These are phyloP conservation scores for Cordia subcordata DNA, from an alignment of 257 asterid species.

Conservation along the genomic window DNA sequence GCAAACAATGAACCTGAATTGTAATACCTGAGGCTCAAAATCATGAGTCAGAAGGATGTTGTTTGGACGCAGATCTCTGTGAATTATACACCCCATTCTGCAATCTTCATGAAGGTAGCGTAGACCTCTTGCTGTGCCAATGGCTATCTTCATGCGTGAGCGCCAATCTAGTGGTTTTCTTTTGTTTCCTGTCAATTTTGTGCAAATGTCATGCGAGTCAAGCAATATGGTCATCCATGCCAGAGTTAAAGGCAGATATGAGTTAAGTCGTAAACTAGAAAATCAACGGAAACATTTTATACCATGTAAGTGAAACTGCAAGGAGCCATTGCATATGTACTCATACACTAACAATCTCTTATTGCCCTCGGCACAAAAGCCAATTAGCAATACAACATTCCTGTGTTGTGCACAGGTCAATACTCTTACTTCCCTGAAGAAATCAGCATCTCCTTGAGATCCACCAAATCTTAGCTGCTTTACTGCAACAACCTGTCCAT, in stretches of 20 bases:
- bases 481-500: conserved; percentile 67
- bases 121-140: conserved; percentile 90
- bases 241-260: not conserved
- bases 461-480: conserved; percentile 63
- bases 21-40: conserved; percentile 75
- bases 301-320: conserved; percentile 85
- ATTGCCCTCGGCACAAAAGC: conserved; percentile 64
- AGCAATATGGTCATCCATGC: not conserved
- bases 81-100: conserved; percentile 84
- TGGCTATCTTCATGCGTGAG: conserved; percentile 68
- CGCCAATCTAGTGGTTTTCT: conserved; percentile 52
- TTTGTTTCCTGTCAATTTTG: conserved; percentile 41
- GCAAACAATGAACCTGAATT: not conserved
- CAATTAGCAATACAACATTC: conserved; percentile 80
- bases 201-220: conserved; percentile 1
- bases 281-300: conserved; percentile 17
- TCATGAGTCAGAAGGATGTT: conserved; percentile 88
- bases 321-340: conserved; percentile 75
- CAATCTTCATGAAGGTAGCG: conserved; percentile 95
- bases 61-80: conserved; percentile 70
- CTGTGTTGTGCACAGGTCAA: conserved; percentile 94
- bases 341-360: conserved; percentile 77
- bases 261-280: not conserved
- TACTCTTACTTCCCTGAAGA: conserved; percentile 73
- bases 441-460: conserved; percentile 72